These are phyloP conservation scores for Sarocladiaceae sp. DNA, from an alignment of 2,329 filamentous ascomycete genomes.

Conservation along the genomic window DNA sequence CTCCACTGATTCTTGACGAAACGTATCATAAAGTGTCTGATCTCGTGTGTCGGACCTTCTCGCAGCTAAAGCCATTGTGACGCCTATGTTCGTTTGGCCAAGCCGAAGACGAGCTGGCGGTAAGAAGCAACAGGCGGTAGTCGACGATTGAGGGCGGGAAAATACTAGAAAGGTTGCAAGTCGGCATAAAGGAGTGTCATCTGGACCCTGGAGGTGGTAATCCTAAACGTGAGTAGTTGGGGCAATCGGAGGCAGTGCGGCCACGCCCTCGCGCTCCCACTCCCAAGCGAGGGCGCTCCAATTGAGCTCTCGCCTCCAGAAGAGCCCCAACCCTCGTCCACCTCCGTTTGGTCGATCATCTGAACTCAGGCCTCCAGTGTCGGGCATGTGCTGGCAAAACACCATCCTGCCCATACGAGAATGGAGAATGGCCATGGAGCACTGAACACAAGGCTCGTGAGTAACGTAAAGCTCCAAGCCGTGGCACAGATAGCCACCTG, in stretches of 20 bases:
- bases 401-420: constrained; percentile 84
- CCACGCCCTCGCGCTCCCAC: constrained; percentile 48
- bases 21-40: too few relatives aligned
- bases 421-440: constrained; percentile 92
- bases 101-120: neutral
- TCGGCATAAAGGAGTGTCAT: constrained; percentile 22
- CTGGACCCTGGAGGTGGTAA: constrained; percentile 34
- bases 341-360: constrained; percentile 57
- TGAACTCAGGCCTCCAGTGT: constrained; percentile 76
- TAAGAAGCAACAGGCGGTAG: neutral
- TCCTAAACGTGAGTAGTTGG: constrained; percentile 44
- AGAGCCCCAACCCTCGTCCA: constrained; percentile 58
- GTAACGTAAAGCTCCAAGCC: constrained; percentile 90
- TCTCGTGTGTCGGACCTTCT: too few relatives aligned
- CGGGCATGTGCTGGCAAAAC: constrained; percentile 71
- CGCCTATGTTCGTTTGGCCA: too few relatives aligned
- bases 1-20: too few relatives aligned
- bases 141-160: neutral
- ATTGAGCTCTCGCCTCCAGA: constrained; percentile 73
- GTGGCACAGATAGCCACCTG: constrained; percentile 87
- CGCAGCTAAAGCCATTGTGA: too few relatives aligned
- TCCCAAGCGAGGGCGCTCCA: constrained; percentile 83
- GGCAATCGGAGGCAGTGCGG: constrained; percentile 34
- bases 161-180: neutral
- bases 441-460: constrained; percentile 94